Evolutionary conservation across 1,284 basidiomycete species (phyloP).

Genomic region (Moesziomyces antarcticus): DNA sequence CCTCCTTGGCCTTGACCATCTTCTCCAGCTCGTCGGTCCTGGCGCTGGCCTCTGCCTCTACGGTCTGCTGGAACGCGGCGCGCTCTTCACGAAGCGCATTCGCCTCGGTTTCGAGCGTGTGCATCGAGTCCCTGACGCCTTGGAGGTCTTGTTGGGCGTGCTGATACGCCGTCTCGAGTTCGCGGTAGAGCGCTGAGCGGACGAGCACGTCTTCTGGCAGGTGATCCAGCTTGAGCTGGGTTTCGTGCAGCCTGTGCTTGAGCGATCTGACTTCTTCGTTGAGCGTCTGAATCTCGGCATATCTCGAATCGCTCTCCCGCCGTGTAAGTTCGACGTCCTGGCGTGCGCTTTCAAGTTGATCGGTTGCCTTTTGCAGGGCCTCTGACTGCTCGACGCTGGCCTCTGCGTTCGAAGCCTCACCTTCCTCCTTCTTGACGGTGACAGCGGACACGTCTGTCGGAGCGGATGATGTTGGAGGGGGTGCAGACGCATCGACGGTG

Average conservation of each 20-base stretch:
- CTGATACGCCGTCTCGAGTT: constrained; percentile 25
- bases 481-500: constrained; percentile 12
- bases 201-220: constrained; percentile 41
- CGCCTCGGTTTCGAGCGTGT: constrained; percentile 52
- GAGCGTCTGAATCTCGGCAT: constrained; percentile 47
- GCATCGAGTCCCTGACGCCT: constrained; percentile 18
- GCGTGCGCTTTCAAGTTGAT: constrained; percentile 30
- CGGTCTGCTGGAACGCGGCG: constrained; percentile 24
- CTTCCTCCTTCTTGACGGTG: constrained; percentile 15
- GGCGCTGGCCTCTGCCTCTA: constrained; percentile 53
- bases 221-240: constrained; percentile 25
- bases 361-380: constrained; percentile 33
- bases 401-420: constrained; percentile 4
- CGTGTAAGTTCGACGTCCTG: constrained; percentile 43
- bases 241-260: constrained; percentile 35
- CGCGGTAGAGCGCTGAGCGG: constrained; percentile 32
- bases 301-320: constrained; percentile 43
- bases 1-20: constrained; percentile 77
- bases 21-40: constrained; percentile 76
- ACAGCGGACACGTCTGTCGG: neutral
- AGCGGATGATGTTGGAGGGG: constrained; percentile 6
- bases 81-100: constrained; percentile 57
- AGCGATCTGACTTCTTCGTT: constrained; percentile 40
- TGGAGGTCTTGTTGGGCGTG: constrained; percentile 28
- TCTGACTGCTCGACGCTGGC: constrained; percentile 15